Percentiles rank a stretch among this genome's conserved stretches.
Conservation (phyloP, 2,329 filamentous ascomycete species). For the Alternaria atra region DNA sequence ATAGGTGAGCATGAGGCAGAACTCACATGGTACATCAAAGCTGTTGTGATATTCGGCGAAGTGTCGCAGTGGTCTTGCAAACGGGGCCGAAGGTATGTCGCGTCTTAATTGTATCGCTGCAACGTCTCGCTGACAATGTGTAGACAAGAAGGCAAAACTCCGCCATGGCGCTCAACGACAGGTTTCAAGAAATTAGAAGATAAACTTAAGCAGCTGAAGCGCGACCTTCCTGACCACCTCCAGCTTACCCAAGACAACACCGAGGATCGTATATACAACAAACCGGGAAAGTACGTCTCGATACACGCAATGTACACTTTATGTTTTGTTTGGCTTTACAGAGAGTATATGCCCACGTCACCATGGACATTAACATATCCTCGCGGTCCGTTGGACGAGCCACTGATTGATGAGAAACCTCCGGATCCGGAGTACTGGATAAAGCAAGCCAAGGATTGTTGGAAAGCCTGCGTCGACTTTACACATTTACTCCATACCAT, state of each 20-base stretch:
- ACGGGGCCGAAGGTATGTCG: slow-evolving; percentile 62
- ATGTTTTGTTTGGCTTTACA: slow-evolving; percentile 72
- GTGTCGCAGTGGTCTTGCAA: slow-evolving; percentile 67
- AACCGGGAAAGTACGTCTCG: slow-evolving; percentile 71
- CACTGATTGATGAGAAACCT: slow-evolving; percentile 37
- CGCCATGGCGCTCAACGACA: slow-evolving; percentile 68
- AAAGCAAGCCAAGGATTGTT: slow-evolving; percentile 68
- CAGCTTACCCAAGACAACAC: slow-evolving; percentile 69
- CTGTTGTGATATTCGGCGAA: slow-evolving; percentile 64
- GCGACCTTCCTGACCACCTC: slow-evolving; percentile 64
- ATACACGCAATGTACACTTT: slow-evolving; percentile 72
- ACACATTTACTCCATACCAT: slow-evolving; percentile 68
- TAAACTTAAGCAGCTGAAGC: slow-evolving; percentile 64
- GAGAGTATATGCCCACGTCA: slow-evolving; percentile 74
- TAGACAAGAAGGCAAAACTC: slow-evolving; percentile 54
- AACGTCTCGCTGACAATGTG: slow-evolving; percentile 13
- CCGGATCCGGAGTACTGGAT: slow-evolving; percentile 64
- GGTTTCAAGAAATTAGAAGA: slow-evolving; percentile 64
- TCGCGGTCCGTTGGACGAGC: slow-evolving; percentile 66
- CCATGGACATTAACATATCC: slow-evolving; percentile 63
- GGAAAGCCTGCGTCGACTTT: slow-evolving; percentile 69
- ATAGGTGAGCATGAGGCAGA: slow-evolving; percentile 59
- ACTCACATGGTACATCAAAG: slow-evolving; percentile 62
- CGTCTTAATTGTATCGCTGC: background rate
- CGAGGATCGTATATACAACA: slow-evolving; percentile 70